Percentiles rank a stretch among this genome's conserved stretches.
Conservation (phyloP, 2,329 filamentous ascomycete genomes). For the Curvularia eragrostidis region DNA sequence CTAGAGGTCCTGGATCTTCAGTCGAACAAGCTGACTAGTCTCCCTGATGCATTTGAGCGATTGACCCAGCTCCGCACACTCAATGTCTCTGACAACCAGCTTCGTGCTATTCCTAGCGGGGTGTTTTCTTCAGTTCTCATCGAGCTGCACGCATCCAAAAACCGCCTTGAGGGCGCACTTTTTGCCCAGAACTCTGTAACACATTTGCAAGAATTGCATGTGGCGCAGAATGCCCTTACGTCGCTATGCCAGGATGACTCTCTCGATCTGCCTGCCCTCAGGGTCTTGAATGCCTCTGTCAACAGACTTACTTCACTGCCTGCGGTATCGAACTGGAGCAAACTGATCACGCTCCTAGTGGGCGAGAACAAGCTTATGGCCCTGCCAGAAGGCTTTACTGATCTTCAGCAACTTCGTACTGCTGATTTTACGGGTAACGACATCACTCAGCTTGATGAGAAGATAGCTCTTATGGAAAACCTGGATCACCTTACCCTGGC, state of each 20-base stretch:
- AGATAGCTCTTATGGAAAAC: conserved; percentile 79
- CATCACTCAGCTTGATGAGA: conserved; percentile 75
- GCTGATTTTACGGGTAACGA: conserved; percentile 88
- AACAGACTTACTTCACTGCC: conserved; percentile 80
- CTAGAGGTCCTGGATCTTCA: conserved; percentile 84
- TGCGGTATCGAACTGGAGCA: conserved; percentile 74
- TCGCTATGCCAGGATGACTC: conserved; percentile 56
- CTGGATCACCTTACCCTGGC: conserved; percentile 77
- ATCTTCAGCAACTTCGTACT: conserved; percentile 71
- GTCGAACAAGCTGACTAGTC: conserved; percentile 74
- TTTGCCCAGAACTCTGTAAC: conserved; percentile 68
- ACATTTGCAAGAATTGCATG: conserved; percentile 75
- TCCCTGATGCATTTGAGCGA: conserved; percentile 72
- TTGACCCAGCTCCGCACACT: conserved; percentile 75
- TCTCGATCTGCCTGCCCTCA: conserved; percentile 73
- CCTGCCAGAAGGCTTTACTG: conserved; percentile 78
- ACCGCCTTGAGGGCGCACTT: conserved; percentile 74
- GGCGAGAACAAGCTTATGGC: conserved; percentile 81
- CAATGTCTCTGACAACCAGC: conserved; percentile 79
- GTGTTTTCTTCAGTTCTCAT: conserved; percentile 70
- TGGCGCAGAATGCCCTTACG: conserved; percentile 76
- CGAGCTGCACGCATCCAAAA: conserved; percentile 78
- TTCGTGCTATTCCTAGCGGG: conserved; percentile 74
- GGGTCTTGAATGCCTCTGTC: conserved; percentile 76
- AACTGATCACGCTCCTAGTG: conserved; percentile 73